Base-by-base conservation (phyloP, 2,329 filamentous ascomycete genomes). In the Epichloe baconii region DNA sequence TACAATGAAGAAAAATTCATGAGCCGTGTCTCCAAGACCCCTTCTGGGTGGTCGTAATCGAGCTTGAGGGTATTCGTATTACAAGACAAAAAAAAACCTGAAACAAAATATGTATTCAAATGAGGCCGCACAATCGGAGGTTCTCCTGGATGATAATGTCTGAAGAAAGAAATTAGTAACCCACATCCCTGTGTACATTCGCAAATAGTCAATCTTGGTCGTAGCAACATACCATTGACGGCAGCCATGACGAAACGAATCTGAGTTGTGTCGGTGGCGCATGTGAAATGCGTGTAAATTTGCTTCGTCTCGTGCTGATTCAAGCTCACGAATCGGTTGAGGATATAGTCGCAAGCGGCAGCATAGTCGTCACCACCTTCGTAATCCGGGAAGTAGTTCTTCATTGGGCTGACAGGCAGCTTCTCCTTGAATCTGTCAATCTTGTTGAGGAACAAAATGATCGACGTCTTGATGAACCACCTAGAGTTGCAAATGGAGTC, bases 91-190 rank as follows among this genome's bases (percentile, higher is more conserved):
- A 54, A n/a, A 55, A 54, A 60, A 62, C 62, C 63, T 57, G 63
- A 62, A 35, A 65, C 59, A 57, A 63, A 61, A 58, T 62, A 11
- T 31, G 26, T 61, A 62, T 66, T 84, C 85, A 96, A 79, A 97
- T 96, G 69, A 97, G 77, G 79, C 91, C 91, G 72, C 90, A 96
- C 70, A 95, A 80, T 70, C 93, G 86, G 58, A 98, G 82, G 74
- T 98, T 98, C 74, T 97, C 93, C 76, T 98, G 93, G 70, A 98
- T 98, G 74, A 98, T 98, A 70, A 98, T 98, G 74, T 98, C 93
- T 95, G 59, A 2, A 48, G 23, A 1, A 2, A 43, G 2, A 14
- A 5, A 62, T 85, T 71, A 82, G 73, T 51, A 35, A 46, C 14
- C 56, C 17, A 5, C 7, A 26, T 21, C 4, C 14, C 2, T 1